phyloP scores from a whole-genome alignment of 2,329 filamentous ascomycete genomes.

The Pyrenochaeta sp. region DNA sequence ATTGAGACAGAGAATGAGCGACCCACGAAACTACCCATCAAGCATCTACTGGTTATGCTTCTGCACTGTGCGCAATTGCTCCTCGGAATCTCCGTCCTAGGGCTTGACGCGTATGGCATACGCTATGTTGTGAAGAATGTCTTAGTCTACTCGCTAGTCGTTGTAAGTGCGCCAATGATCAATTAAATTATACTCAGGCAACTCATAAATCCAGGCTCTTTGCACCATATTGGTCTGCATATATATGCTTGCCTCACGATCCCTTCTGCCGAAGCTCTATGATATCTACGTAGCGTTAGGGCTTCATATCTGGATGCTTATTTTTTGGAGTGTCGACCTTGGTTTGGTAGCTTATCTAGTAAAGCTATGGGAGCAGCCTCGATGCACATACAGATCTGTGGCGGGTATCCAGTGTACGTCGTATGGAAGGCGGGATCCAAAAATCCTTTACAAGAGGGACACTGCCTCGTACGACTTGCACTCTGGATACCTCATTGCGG shows the following conservation, averaged over 20 bases:
- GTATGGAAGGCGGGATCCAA: constrained; percentile 14
- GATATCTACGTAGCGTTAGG: constrained; percentile 64
- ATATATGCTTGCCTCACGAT: constrained; percentile 59
- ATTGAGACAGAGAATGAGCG: constrained; percentile 5
- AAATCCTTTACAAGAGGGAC: constrained; percentile 14
- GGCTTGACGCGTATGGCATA: constrained; percentile 58
- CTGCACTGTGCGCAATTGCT: constrained; percentile 43
- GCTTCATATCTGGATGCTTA: constrained; percentile 60
- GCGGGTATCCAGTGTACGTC: constrained; percentile 20
- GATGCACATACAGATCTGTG: constrained; percentile 16
- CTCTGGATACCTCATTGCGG: constrained; percentile 33
- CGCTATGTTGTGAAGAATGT: constrained; percentile 53
- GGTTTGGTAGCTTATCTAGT: constrained; percentile 37
- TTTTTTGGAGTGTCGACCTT: constrained; percentile 61
- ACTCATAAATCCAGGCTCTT: constrained; percentile 13
- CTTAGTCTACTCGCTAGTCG: constrained; percentile 31
- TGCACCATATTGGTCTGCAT: constrained; percentile 56
- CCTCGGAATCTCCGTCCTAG: constrained; percentile 57
- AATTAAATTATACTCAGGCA: constrained; percentile 15
- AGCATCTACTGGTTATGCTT: constrained; percentile 26
- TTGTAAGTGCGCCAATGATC: constrained; percentile 15
- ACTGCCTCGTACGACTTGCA: constrained; percentile 26
- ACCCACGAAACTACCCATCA: not conserved
- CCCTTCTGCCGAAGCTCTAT: constrained; percentile 53
- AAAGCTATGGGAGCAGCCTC: constrained; percentile 23